Evolutionary conservation across 2,329 filamentous ascomycete genomes (phyloP).

Genomic region (Verticillium isaacii): DNA sequence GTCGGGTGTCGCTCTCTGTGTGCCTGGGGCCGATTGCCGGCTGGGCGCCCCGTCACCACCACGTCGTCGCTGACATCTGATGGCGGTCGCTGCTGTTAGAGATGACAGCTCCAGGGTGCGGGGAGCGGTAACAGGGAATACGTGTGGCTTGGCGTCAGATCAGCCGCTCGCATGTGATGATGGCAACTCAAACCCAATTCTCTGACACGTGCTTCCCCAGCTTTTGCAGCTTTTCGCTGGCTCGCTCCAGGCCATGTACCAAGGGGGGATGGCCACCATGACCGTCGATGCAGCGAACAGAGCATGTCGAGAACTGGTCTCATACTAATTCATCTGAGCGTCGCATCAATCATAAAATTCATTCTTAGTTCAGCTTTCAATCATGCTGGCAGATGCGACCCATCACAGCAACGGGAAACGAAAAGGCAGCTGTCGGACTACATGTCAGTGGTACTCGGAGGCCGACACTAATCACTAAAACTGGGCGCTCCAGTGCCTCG

Average conservation of each 20-base stretch:
- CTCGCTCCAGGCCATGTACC: background rate
- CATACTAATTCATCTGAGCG: background rate
- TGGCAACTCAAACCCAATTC: slow-evolving; percentile 1
- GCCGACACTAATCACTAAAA: background rate
- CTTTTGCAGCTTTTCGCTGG: background rate
- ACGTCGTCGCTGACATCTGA: background rate
- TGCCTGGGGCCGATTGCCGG: slow-evolving; percentile 10
- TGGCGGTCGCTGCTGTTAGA: background rate
- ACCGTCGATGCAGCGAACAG: background rate
- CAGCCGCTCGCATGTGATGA: slow-evolving; percentile 13
- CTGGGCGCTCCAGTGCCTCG: slow-evolving; percentile 5
- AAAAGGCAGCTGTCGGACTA: background rate
- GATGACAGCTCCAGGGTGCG: too few relatives aligned
- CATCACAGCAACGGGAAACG: background rate
- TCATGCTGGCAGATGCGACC: background rate
- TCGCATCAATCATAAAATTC: background rate
- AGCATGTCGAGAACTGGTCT: background rate
- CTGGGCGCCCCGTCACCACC: slow-evolving; percentile 4
- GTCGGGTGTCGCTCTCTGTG: background rate
- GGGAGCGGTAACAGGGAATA: background rate
- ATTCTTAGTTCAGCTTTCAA: background rate
- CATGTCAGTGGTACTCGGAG: background rate
- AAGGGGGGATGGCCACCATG: background rate
- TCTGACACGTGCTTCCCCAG: slow-evolving; percentile 13
- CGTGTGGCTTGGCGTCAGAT: slow-evolving; percentile 4